phyloP scores from a whole-genome alignment of 768 basidiomycete species.

The Phanerodontia chrysosporium region DNA sequence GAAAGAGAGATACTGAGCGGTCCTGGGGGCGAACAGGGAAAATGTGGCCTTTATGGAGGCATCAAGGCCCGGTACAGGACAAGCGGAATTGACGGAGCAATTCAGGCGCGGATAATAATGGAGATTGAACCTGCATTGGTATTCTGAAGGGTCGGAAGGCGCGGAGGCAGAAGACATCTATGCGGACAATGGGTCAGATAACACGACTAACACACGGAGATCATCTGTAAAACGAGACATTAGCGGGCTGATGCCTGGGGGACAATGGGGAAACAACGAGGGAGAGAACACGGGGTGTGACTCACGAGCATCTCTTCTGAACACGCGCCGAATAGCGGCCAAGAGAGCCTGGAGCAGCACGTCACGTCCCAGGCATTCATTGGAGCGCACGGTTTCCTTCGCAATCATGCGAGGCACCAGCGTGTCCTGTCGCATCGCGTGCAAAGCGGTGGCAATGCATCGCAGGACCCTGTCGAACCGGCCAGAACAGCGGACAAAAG shows the following conservation, averaged over 20 bases:
- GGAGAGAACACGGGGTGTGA: constrained; percentile 6
- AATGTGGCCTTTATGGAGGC: constrained; percentile 5
- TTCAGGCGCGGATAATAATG: constrained; percentile 1
- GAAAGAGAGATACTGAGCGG: constrained; percentile 15
- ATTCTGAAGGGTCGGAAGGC: constrained; percentile 1
- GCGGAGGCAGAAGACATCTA: background rate
- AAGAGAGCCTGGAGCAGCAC: background rate
- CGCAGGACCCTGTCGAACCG: background rate
- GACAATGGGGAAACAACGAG: constrained; percentile 18
- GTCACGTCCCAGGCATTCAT: constrained; percentile 4
- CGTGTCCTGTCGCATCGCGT: constrained; percentile 3
- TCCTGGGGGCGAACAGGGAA: constrained; percentile 7
- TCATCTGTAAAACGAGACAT: background rate
- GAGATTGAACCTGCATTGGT: background rate
- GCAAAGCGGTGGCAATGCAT: background rate
- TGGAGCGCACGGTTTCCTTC: background rate
- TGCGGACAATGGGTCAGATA: constrained; percentile 3
- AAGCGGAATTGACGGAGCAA: background rate
- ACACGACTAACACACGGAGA: background rate
- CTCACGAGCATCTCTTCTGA: background rate
- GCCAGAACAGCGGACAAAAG: constrained; percentile 4
- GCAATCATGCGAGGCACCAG: constrained; percentile 6
- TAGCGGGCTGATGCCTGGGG: constrained; percentile 4
- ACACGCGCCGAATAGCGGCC: background rate
- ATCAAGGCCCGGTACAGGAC: constrained; percentile 8